These are phyloP conservation scores for Lactuca sativa DNA, from an alignment of 129 eudicot genomes.

Conservation along the genomic window DNA sequence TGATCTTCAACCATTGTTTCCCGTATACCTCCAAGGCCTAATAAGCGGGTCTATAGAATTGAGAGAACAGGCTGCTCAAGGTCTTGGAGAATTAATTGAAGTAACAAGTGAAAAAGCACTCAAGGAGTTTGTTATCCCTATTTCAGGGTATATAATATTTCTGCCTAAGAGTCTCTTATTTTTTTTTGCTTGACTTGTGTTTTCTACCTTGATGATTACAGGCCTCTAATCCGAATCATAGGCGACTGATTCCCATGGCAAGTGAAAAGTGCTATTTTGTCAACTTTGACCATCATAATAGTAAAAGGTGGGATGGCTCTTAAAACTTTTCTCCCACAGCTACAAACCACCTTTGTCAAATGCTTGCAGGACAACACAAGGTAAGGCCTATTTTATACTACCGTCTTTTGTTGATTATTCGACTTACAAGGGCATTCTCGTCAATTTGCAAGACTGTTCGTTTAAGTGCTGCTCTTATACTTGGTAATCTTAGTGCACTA, in stretches of 20 bases:
- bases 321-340: constrained; percentile 98
- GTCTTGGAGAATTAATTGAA: no score
- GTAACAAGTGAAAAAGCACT: constrained; percentile 85
- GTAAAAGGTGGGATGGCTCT: constrained; percentile 90
- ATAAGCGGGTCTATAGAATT: no score
- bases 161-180: not conserved
- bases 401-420: no score
- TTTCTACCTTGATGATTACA: constrained; percentile 23
- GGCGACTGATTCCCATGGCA: constrained; percentile 99
- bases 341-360: no score
- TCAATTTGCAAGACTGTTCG: constrained; percentile 70
- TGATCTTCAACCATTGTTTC: no score
- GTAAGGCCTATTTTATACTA: no score
- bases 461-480: constrained; percentile 88
- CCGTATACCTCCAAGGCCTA: no score
- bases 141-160: constrained; percentile 69
- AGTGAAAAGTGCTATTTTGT: constrained; percentile 98
- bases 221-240: constrained; percentile 93
- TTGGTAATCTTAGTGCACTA: constrained; percentile 94
- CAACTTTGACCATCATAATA: no score
- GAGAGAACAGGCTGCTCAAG: no score
- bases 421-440: no score
- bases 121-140: constrained; percentile 87
- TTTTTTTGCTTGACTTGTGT: constrained; percentile 17
- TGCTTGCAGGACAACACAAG: no score